These are phyloP conservation scores for Aspergillus nidulans DNA, from an alignment of 495 filamentous ascomycete genomes.

Conservation along the genomic window DNA sequence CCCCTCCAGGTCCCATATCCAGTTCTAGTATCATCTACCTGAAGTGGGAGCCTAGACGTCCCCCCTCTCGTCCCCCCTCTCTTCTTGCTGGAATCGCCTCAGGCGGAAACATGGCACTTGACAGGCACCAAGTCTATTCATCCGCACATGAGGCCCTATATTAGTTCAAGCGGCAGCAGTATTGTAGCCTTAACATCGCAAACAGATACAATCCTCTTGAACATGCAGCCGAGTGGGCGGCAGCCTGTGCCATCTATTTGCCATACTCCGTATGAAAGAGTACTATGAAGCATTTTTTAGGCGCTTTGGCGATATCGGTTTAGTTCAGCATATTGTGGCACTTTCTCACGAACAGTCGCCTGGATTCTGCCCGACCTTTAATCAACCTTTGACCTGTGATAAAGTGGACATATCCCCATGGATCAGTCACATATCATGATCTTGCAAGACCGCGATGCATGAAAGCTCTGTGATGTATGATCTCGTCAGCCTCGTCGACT, in stretches of 20 bases:
- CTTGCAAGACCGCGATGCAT: not conserved
- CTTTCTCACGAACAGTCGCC: not conserved
- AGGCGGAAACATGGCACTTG: not conserved
- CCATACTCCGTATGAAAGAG: not conserved
- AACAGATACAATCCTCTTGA: not conserved
- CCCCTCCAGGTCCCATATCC: too few species aligned
- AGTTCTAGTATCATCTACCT: too few species aligned
- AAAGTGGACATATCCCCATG: constrained; percentile 14
- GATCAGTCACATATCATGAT: constrained; percentile 17
- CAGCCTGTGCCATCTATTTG: not conserved
- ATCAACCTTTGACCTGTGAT: not conserved
- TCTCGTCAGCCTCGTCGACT: not conserved
- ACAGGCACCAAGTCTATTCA: too few species aligned
- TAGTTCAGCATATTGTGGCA: not conserved
- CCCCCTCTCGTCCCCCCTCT: not conserved
- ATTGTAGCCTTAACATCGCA: not conserved
- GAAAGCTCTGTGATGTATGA: not conserved
- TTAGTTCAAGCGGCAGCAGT: not conserved
- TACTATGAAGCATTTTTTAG: not conserved
- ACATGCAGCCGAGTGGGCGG: constrained; percentile 1
- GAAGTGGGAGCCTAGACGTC: too few species aligned
- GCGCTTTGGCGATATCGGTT: not conserved
- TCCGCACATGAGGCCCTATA: too few species aligned
- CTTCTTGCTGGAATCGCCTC: not conserved
- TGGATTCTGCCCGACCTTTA: not conserved